phyloP scores from a whole-genome alignment of 495 filamentous ascomycete genomes.

The Tuber magnatum region DNA sequence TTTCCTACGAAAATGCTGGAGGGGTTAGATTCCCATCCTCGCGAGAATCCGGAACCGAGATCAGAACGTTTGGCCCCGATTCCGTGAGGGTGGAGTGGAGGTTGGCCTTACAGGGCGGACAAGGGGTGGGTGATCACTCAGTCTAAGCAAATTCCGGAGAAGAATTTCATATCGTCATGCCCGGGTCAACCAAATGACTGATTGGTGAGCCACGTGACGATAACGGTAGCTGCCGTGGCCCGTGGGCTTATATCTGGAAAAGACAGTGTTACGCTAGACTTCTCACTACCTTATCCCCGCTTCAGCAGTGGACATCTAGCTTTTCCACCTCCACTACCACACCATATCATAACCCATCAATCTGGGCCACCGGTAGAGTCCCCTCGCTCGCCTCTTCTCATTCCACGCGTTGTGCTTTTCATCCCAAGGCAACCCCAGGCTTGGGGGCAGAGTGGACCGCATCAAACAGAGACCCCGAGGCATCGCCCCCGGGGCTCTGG shows the following conservation, averaged over 20 bases:
- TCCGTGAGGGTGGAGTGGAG: too few species aligned
- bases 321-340: background rate
- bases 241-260: background rate
- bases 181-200: background rate
- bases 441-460: background rate
- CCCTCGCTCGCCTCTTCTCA: background rate
- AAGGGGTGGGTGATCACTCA: background rate
- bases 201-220: background rate
- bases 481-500: background rate
- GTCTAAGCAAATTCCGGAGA: background rate
- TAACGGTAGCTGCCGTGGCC: too few species aligned
- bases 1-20: too few species aligned
- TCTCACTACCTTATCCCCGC: background rate
- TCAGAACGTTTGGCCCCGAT: too few species aligned
- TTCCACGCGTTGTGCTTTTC: background rate
- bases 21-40: too few species aligned
- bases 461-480: background rate
- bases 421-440: background rate
- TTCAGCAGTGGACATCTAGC: background rate
- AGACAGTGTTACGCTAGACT: background rate
- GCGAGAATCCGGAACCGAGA: too few species aligned
- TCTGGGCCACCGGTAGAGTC: background rate
- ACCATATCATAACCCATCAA: background rate
- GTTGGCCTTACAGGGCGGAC: background rate
- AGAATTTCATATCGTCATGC: too few species aligned